Evolutionary conservation across 495 filamentous ascomycete species (phyloP), one percentile per base, ranked within the genome.

Genomic region (Rusavskia elegans): DNA sequence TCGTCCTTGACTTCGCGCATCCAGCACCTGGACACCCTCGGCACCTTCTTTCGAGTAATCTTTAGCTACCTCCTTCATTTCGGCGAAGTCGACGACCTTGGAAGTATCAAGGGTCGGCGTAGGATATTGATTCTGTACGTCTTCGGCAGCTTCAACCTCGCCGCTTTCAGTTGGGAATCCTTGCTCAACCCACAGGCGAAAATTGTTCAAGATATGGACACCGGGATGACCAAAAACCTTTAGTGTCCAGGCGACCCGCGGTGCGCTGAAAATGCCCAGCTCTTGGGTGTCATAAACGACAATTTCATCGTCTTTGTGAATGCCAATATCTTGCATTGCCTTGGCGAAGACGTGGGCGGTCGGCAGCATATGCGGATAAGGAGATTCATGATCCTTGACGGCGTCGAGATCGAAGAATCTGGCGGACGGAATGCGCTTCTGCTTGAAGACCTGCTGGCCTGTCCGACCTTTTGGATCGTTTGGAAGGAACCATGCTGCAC

Each of bases 341-440:
- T 81, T 73, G 40, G 88, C 83, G 64, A 97, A 97, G 30, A 76
- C 71, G 55, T 83, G 77, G 16, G 83, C 71, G 19, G 74, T 82
- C 3, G 93, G 93, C 7, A 98, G 83, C 92, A 98, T 98, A 64
- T 98, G 92, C 13, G 92, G 90, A 63, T 95, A 98, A 7, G 85
- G 83, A 35, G 85, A 93, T 57, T 78, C 76, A 59, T 78, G 78
- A 63, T 97, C 93, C 56, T 89, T 89, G 59, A 95, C 75, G 30
- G 74, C 84, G 66, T 98, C 93, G 21, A 98, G 73, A 66, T 97
- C 87, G 64, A 98, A 98, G 77, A 97, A 98, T n/a, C 89, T 82
- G 2, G 92, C 80, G 54, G 77, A 76, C 0, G 90, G 89, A 54
- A 98, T 89, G 42, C 85, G 84, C 57, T 75, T 75, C 58, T 83